A percentile compares a stretch with the other conserved stretches of the same genome.
Conservation (phyloP, 768 basidiomycete genomes). For the Boletus tylopilopsis region DNA sequence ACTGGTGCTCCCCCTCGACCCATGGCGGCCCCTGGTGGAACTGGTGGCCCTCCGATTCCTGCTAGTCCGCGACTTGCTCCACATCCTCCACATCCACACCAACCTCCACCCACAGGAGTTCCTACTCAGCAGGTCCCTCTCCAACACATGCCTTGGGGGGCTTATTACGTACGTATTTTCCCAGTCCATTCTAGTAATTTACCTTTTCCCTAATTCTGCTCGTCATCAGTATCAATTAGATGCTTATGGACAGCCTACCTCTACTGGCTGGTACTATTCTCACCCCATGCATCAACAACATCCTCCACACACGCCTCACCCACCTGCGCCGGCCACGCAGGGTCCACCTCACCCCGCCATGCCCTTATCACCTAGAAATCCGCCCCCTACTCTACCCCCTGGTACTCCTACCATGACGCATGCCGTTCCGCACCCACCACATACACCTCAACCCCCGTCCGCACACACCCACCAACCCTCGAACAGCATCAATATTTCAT, state of each 20-base stretch:
- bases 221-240: constrained; percentile 42
- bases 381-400: constrained; percentile 50
- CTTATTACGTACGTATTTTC: constrained; percentile 55
- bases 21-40: constrained; percentile 46
- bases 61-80: constrained; percentile 66
- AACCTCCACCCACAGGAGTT: constrained; percentile 52
- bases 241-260: constrained; percentile 41
- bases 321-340: constrained; percentile 33
- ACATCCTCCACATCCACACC: constrained; percentile 42
- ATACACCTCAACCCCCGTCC: constrained; percentile 47
- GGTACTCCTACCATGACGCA: constrained; percentile 68
- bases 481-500: constrained; percentile 44
- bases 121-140: constrained; percentile 42
- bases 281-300: constrained; percentile 39
- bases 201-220: neutral
- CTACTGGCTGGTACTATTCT: constrained; percentile 41
- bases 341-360: constrained; percentile 46
- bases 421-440: constrained; percentile 44
- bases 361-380: constrained; percentile 70
- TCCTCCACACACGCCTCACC: constrained; percentile 44
- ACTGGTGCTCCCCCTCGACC: constrained; percentile 45
- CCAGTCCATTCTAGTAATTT: neutral
- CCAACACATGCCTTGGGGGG: constrained; percentile 38
- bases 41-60: constrained; percentile 49
- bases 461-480: constrained; percentile 41